Evolutionary conservation across 2,329 filamentous ascomycete species (phyloP).

Genomic region (Sporothrix brunneoviolacea): DNA sequence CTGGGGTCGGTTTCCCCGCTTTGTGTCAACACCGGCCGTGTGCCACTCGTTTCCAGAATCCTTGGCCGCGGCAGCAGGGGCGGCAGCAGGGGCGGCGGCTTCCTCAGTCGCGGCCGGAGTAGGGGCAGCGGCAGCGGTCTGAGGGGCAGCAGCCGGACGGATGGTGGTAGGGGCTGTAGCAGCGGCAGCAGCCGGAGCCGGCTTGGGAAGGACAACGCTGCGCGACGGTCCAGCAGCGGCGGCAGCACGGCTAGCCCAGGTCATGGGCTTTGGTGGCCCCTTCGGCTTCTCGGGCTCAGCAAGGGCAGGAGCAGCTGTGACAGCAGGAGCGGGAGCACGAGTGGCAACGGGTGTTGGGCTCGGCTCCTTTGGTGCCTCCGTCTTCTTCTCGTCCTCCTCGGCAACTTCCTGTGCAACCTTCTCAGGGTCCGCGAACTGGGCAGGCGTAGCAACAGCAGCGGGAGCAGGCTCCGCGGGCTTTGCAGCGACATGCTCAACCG

Average conservation of each 20-base stretch:
- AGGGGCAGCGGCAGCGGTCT: not conserved
- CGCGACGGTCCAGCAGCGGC: conserved; percentile 50
- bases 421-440: conserved; percentile 36
- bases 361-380: conserved; percentile 62
- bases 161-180: conserved; percentile 23
- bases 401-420: conserved; percentile 46
- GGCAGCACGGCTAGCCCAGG: conserved; percentile 65
- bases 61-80: conserved; percentile 32
- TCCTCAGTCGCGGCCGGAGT: conserved; percentile 23
- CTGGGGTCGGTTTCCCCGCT: conserved; percentile 72
- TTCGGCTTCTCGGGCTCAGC: conserved; percentile 41
- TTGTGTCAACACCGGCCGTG: conserved; percentile 74
- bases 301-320: conserved; percentile 37
- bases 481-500: conserved; percentile 23
- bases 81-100: not conserved
- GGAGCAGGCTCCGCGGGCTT: conserved; percentile 20
- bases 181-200: conserved; percentile 45
- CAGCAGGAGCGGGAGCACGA: conserved; percentile 39
- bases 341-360: conserved; percentile 46
- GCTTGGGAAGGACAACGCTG: conserved; percentile 50
- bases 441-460: conserved; percentile 19
- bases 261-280: conserved; percentile 54
- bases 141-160: not conserved
- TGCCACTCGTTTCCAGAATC: conserved; percentile 72
- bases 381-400: conserved; percentile 49